phyloP scores from a whole-genome alignment of 306 rosid species.

The Prunus salicina region DNA sequence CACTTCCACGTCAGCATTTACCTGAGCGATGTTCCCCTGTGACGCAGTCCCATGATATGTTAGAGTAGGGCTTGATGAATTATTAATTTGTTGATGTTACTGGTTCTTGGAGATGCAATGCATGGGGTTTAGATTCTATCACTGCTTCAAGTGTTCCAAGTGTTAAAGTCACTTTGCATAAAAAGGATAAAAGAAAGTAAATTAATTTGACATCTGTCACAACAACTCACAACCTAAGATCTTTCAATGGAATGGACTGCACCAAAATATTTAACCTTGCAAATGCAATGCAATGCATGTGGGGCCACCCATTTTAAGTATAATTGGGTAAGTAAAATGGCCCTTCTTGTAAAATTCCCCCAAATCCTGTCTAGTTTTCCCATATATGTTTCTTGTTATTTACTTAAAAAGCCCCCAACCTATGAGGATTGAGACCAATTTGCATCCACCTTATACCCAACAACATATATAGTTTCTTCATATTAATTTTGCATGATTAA shows the following conservation, averaged over 20 bases:
- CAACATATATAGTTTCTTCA: not conserved
- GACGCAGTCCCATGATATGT: not conserved
- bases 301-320: not conserved
- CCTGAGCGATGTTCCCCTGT: not conserved
- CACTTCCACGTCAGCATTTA: slow-evolving; percentile 6
- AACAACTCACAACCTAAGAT: not conserved
- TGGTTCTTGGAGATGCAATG: not conserved
- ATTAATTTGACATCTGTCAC: not conserved
- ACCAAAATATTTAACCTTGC: not conserved
- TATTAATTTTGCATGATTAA: no score
- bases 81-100: not conserved
- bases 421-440: not conserved
- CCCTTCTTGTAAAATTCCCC: not conserved
- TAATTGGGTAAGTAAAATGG: not conserved
- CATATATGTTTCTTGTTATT: not conserved
- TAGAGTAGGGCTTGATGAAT: not conserved
- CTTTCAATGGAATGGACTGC: not conserved
- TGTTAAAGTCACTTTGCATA: not conserved
- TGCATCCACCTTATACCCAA: not conserved
- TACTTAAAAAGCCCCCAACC: not conserved
- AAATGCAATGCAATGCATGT: not conserved
- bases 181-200: not conserved
- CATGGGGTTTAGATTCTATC: not conserved
- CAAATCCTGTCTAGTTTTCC: not conserved
- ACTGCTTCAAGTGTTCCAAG: not conserved